Conservation (phyloP, 2,329 filamentous ascomycete species). For the Epichloe amarillans region DNA sequence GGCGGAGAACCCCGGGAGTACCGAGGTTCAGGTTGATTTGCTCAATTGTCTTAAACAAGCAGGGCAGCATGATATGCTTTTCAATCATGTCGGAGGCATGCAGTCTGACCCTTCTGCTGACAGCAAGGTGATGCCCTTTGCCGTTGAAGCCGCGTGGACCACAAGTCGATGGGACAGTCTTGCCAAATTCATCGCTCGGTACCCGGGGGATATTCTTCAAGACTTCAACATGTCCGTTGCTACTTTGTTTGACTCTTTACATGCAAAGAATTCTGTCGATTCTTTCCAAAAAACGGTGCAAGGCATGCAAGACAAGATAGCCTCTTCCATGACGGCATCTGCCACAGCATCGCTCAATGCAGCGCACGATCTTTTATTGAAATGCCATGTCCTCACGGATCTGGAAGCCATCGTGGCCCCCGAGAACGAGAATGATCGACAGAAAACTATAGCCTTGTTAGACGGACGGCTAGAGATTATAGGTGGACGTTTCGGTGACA, state of each 20-base stretch:
- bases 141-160: slow-evolving; percentile 84
- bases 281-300: slow-evolving; percentile 46
- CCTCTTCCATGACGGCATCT: slow-evolving; percentile 60
- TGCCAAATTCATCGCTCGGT: slow-evolving; percentile 47
- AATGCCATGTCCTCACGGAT: slow-evolving; percentile 78
- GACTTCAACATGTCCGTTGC: slow-evolving; percentile 81
- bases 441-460: slow-evolving; percentile 28
- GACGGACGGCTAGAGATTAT: slow-evolving; percentile 74
- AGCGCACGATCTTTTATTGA: slow-evolving; percentile 73
- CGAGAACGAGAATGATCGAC: slow-evolving; percentile 26
- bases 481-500: slow-evolving; percentile 80
- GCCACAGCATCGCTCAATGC: slow-evolving; percentile 69
- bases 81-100: slow-evolving; percentile 78
- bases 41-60: slow-evolving; percentile 84
- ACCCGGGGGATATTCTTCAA: slow-evolving; percentile 28
- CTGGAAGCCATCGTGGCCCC: slow-evolving; percentile 60
- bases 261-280: slow-evolving; percentile 36
- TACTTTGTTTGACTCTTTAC: slow-evolving; percentile 39
- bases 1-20: slow-evolving; percentile 62
- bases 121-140: slow-evolving; percentile 63
- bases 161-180: slow-evolving; percentile 71
- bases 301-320: slow-evolving; percentile 54
- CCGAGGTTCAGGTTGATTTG: slow-evolving; percentile 69
- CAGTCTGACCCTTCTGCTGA: slow-evolving; percentile 36
- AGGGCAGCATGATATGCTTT: slow-evolving; percentile 80